Evolutionary conservation across 192 early-diverging fungal species (phyloP), one percentile per base, ranked within the genome.

Genomic region (Coemansia sp.): DNA sequence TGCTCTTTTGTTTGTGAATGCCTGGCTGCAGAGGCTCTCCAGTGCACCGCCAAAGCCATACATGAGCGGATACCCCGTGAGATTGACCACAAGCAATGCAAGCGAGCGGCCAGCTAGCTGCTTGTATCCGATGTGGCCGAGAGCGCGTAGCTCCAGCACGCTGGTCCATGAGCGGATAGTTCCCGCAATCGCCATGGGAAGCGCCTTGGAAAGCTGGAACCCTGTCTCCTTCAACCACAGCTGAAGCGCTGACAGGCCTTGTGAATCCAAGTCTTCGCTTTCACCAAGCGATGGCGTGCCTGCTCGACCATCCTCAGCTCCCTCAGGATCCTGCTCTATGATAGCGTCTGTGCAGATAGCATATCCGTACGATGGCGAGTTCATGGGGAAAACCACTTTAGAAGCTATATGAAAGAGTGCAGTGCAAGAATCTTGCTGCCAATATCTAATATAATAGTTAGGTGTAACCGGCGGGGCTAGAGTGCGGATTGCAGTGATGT

Each of bases 11-110:
- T 85, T 86, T 3, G 91, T 92, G 56, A 82, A 93, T 22, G 89
- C 87, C 67, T 93, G 90, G 22, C 88, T 89, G 53, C 89, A 90
- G 5, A 93, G 78, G 7, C 90, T 94, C 63, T 94, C 93, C 6
- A 94, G 79, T 0, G 93, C 92, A 0, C 90, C 86, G 14, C 86
- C 85, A 9, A 89, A 77, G 13, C 93, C 93, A 50, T 90, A 88
- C 54, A 87, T 87, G 51, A 93, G 76, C 19, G 87, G 87, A 79
- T 90, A 92, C 5, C 88, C 91, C 2, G 90, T 88, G n/a, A 94
- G 87, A 16, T 87, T 87, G 20, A 89, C 90, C 45, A 90, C 85
- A 80, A 93, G 89, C 49, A 87, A 81, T 0, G 88, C 89, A 12
- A 93, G 70, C 2, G 90, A 87, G 8, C 88, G 83, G 0, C 88